Evolutionary conservation across 495 filamentous ascomycete species (phyloP), one percentile per base, ranked within the genome.

Genomic region (Penicillium diatomitis): DNA sequence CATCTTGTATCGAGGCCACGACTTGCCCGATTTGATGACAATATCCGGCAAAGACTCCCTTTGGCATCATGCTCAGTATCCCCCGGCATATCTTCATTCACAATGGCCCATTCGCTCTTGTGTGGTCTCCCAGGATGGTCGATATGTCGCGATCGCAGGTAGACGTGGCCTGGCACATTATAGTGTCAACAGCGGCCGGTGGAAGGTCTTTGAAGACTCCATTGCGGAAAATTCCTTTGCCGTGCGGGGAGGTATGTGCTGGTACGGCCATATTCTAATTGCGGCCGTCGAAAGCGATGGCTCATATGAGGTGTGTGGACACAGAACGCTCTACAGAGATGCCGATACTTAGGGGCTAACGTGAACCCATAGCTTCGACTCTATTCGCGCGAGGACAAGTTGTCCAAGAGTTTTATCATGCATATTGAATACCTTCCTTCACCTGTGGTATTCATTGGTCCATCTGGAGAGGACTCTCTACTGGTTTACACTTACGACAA

Each of bases 401-500:
- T 99, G n/a, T 83, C 88, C 47, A 83, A 78, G 52, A 76, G 79
- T 10, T 79, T 82, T 3, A 68, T 87, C 20, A 70, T 95, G 54
- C 83, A 90, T 57, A 72, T 76, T 7, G 85, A 96, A 67, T 77
- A 79, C 51, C 78, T 99, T 47, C 79, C 85, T 32, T 80, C 90
- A 0, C 86, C 94, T 12, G 84, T 91, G 6, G 87, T 97, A 2
- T 77, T 91, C 36, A 85, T 96, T 42, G 83, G 90, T 2, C 80
- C 84, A 2, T 91, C 88, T 1, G 92, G 94, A 33, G 87, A 94
- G 50, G 94, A 97, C 66, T 97, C 92, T 3, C 74, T 97, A 9
- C 77, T 99, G 27, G 91, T 95, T 39, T 99, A 97, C 61, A 97
- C 94, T 2, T 88, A 94, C 61, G 90, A 58, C 59, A 99, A 99